Percentiles rank a stretch among this genome's conserved stretches.
Conservation (phyloP, 371 early-diverging fungal genomes). For the Saksenaea oblongispora region DNA sequence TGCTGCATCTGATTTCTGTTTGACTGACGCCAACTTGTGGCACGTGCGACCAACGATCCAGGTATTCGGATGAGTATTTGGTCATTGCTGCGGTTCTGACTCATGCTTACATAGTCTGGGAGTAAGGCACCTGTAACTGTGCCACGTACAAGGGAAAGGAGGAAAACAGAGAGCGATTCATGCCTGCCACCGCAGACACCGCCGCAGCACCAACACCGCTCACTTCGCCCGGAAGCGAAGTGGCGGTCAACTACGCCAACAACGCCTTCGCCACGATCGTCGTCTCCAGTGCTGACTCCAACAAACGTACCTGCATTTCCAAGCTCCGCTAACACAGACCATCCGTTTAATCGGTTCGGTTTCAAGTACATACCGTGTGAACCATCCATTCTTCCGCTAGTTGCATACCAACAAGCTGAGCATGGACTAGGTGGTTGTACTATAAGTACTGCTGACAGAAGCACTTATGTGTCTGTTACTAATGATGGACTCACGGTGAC, state of each 20-base stretch:
- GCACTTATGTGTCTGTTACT: constrained; percentile 64
- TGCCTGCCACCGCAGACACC: constrained; percentile 11
- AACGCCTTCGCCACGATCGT: constrained; percentile 32
- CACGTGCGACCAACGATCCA: constrained; percentile 58
- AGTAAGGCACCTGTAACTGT: constrained; percentile 15
- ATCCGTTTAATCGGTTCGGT: constrained; percentile 56
- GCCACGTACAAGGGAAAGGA: constrained; percentile 23
- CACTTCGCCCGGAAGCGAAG: constrained; percentile 38
- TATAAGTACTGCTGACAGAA: constrained; percentile 64
- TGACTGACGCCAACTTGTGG: constrained; percentile 65
- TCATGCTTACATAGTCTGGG: constrained; percentile 6
- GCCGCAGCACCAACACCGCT: constrained; percentile 33
- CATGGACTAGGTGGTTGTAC: constrained; percentile 49
- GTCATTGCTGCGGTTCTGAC: background rate
- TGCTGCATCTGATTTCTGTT: constrained; percentile 66
- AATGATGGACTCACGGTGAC: constrained; percentile 62
- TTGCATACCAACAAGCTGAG: constrained; percentile 60
- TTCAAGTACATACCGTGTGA: constrained; percentile 69
- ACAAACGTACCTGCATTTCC: constrained; percentile 31
- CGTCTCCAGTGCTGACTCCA: constrained; percentile 30
- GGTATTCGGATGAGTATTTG: constrained; percentile 19
- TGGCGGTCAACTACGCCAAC: constrained; percentile 27
- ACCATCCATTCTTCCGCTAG: constrained; percentile 47
- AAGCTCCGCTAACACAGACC: constrained; percentile 33
- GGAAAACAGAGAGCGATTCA: constrained; percentile 14